Base-by-base conservation (phyloP, 257 asterid genomes). In the Buddleja alternifolia region DNA sequence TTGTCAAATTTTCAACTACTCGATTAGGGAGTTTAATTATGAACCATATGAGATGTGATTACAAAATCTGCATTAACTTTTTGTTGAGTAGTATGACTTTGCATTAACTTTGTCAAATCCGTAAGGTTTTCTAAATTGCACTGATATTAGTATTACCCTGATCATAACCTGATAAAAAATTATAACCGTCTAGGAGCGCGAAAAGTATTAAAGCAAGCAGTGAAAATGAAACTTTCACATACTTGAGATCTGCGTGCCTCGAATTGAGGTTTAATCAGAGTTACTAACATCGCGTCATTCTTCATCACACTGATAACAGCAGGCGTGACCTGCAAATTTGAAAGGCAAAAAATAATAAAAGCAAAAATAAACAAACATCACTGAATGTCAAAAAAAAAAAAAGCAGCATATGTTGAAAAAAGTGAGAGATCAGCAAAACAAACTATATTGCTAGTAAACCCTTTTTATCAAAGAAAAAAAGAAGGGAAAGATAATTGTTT, bases 161-260 rank as follows among this genome's bases (percentile, higher is more conserved):
- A 41, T 14, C 17, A 41, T 39, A 67, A 67, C 21, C 48, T 5
- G 41, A 66, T 39, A 24, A 67, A 16, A 41, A 40, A n/a, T 39
- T 52, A 47, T 20, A 44, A 46, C 10, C 42, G 16, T 24, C 40
- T 12, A 7, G 12, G 45, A 25, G 16, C 20, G 46, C 11, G 34
- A 34, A 17, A 72, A 60, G 47, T 8, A 34, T 16, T 6, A 63
- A 51, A 14, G 17, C 40, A 51, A 63, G 62, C 63, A 53, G 59
- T 72, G 24, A 44, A 40, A 42, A 14, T 39, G 16, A 36, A 48
- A 61, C 42, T 75, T 36, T 58, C 67, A 56, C 83, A 12, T 84
- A 90, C 97, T 73, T 93, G 98, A 66, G 92, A 84, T 84, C 97
- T 81, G 67, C 72, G 95, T 61, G 98, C 98, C 85, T 93, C 98